A percentile compares a stretch with the other conserved stretches of the same genome.
phyloP scores from a whole-genome alignment of 2,329 filamentous ascomycete genomes.

The Colletotrichum eremochloae region DNA sequence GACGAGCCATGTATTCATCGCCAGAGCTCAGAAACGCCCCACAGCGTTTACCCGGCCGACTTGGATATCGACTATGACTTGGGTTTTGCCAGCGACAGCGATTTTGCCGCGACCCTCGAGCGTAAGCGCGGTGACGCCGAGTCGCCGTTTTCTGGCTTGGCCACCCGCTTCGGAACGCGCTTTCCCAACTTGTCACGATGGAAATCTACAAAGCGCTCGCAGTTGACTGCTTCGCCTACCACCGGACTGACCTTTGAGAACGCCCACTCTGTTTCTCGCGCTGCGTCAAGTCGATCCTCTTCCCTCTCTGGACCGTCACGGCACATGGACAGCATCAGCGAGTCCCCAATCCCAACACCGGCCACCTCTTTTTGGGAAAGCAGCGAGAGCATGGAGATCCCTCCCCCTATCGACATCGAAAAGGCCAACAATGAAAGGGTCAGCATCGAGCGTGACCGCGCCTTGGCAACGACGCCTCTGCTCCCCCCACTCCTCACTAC shows the following conservation, averaged over 20 bases:
- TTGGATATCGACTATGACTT: slow-evolving; percentile 74
- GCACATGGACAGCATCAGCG: slow-evolving; percentile 60
- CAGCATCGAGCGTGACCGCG: slow-evolving; percentile 69
- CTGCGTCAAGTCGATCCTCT: slow-evolving; percentile 82
- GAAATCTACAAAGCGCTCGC: slow-evolving; percentile 61
- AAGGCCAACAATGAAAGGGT: slow-evolving; percentile 63
- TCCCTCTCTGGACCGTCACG: slow-evolving; percentile 76
- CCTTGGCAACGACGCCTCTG: slow-evolving; percentile 82
- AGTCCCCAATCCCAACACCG: slow-evolving; percentile 70
- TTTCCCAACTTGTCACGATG: slow-evolving; percentile 67
- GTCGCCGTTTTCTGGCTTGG: slow-evolving; percentile 71
- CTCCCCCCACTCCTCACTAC: slow-evolving; percentile 84
- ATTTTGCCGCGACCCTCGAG: slow-evolving; percentile 60
- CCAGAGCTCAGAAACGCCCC: slow-evolving; percentile 58
- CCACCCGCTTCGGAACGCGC: slow-evolving; percentile 75
- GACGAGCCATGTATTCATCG: slow-evolving; percentile 73
- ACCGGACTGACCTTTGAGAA: slow-evolving; percentile 89
- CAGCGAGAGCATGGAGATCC: slow-evolving; percentile 65
- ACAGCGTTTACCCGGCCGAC: slow-evolving; percentile 57
- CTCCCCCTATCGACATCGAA: slow-evolving; percentile 64
- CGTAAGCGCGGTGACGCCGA: slow-evolving; percentile 72
- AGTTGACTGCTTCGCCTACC: slow-evolving; percentile 69
- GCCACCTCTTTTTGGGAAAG: slow-evolving; percentile 74
- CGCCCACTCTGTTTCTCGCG: slow-evolving; percentile 72
- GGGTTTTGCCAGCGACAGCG: slow-evolving; percentile 75